Evolutionary conservation across 306 rosid species (phyloP).

Genomic region (Luffa acutangula): DNA sequence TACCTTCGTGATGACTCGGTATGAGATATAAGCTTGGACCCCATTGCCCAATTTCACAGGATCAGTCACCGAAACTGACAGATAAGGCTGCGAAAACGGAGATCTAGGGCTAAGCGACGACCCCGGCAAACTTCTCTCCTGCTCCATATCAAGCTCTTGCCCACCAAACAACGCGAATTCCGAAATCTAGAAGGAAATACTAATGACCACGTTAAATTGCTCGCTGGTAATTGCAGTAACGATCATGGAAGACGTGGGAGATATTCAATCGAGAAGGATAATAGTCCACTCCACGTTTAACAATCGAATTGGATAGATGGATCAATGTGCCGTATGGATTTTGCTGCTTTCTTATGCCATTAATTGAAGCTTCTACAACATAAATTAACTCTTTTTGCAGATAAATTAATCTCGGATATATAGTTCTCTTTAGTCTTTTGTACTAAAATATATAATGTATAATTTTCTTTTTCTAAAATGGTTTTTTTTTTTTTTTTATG

Average conservation of each 20-base stretch:
- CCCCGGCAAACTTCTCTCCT: constrained; percentile 55
- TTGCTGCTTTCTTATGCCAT: not conserved
- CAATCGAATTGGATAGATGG: not conserved
- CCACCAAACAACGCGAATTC: not conserved
- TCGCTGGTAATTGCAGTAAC: not conserved
- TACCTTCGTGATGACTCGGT: constrained; percentile 90
- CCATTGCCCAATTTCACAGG: constrained; percentile 98
- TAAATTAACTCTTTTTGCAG: not conserved
- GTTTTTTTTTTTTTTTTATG: too few relatives aligned
- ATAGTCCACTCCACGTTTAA: not conserved
- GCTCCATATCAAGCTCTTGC: constrained; percentile 35
- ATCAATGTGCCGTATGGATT: not conserved
- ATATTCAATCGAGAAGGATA: not conserved
- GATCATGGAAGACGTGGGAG: not conserved
- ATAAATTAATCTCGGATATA: not conserved
- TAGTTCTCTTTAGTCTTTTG: too few relatives aligned
- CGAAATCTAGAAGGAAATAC: not conserved
- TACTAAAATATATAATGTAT: too few relatives aligned
- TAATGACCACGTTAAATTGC: not conserved
- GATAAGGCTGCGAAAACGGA: constrained; percentile 68
- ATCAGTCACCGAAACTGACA: constrained; percentile 81
- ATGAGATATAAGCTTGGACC: constrained; percentile 91
- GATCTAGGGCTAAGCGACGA: constrained; percentile 92
- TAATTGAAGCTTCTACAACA: not conserved
- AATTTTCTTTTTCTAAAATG: too few relatives aligned